phyloP scores from a whole-genome alignment of 192 early-diverging fungal species.

The Coemansia sp. region DNA sequence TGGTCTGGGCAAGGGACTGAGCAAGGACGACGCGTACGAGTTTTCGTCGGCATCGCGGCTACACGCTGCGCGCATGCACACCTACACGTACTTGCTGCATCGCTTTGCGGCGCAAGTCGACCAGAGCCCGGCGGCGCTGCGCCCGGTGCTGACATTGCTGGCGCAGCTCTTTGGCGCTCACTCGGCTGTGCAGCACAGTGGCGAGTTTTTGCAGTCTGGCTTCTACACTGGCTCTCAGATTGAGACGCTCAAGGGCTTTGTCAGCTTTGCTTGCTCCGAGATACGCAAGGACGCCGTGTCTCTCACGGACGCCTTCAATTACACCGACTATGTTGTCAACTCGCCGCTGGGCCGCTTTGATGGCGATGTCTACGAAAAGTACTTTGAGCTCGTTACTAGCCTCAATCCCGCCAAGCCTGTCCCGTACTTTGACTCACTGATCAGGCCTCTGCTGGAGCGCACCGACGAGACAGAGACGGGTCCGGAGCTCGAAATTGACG shows the following conservation, averaged over 20 bases:
- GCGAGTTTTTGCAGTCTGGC: slow-evolving; percentile 83
- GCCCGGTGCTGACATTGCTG: slow-evolving; percentile 65
- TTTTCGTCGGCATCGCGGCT: slow-evolving; percentile 82
- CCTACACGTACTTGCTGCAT: slow-evolving; percentile 79
- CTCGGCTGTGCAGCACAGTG: slow-evolving; percentile 76
- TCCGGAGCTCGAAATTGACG: slow-evolving; percentile 68
- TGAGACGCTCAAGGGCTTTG: slow-evolving; percentile 63
- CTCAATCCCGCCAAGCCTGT: slow-evolving; percentile 71
- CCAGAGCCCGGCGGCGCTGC: slow-evolving; percentile 61
- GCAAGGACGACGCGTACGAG: slow-evolving; percentile 82
- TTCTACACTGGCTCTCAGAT: slow-evolving; percentile 76
- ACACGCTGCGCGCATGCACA: slow-evolving; percentile 80
- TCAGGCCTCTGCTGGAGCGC: slow-evolving; percentile 74
- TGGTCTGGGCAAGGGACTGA: slow-evolving; percentile 61
- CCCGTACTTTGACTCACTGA: slow-evolving; percentile 76
- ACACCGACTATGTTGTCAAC: slow-evolving; percentile 85
- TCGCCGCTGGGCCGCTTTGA: slow-evolving; percentile 84
- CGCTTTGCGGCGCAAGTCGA: slow-evolving; percentile 77
- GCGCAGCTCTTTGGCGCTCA: slow-evolving; percentile 81
- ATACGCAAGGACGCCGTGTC: slow-evolving; percentile 82
- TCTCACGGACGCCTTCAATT: slow-evolving; percentile 84
- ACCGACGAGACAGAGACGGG: slow-evolving; percentile 54
- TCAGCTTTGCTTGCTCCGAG: slow-evolving; percentile 62
- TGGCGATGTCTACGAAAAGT: slow-evolving; percentile 81
- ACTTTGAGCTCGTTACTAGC: slow-evolving; percentile 80